Conservation (phyloP, 805 yeast species). For the Ogataea zsoltii region DNA sequence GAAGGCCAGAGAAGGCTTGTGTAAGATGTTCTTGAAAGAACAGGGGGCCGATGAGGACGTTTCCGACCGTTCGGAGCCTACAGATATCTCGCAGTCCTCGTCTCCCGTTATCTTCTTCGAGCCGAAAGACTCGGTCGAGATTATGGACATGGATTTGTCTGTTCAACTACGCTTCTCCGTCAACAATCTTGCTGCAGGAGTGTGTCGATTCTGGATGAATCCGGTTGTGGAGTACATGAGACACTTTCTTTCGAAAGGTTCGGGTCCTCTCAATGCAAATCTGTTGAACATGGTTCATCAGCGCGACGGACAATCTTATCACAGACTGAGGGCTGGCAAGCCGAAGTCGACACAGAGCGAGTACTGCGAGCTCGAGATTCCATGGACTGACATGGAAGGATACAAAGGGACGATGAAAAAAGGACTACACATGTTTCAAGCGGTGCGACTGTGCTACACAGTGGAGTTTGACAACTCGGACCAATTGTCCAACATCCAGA, state of each 20-base stretch:
- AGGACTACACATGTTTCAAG: constrained; percentile 56
- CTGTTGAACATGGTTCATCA: constrained; percentile 1
- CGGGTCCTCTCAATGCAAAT: constrained; percentile 1
- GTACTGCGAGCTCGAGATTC: constrained; percentile 6
- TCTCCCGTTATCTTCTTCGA: neutral
- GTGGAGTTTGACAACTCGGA: constrained; percentile 8
- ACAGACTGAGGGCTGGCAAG: constrained; percentile 2
- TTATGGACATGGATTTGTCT: constrained; percentile 10
- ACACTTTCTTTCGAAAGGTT: constrained; percentile 1
- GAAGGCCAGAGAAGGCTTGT: neutral
- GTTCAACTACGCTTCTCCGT: constrained; percentile 13
- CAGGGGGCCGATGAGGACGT: neutral
- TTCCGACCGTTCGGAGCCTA: neutral
- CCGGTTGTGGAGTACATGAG: constrained; percentile 15
- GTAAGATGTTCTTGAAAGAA: neutral
- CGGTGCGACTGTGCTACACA: constrained; percentile 32
- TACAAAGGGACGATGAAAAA: constrained; percentile 56
- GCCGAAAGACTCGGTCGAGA: neutral
- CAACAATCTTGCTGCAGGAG: constrained; percentile 11
- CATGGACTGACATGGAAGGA: constrained; percentile 67
- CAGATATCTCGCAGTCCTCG: neutral
- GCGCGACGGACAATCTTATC: constrained; percentile 7
- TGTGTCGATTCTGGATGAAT: constrained; percentile 20
- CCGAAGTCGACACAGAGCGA: constrained; percentile 1
- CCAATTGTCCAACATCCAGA: constrained; percentile 3